Percentiles rank a stretch among this genome's conserved stretches.
These are phyloP conservation scores for Silene uniflora DNA, from an alignment of 148 eudicot species.

Conservation along the genomic window DNA sequence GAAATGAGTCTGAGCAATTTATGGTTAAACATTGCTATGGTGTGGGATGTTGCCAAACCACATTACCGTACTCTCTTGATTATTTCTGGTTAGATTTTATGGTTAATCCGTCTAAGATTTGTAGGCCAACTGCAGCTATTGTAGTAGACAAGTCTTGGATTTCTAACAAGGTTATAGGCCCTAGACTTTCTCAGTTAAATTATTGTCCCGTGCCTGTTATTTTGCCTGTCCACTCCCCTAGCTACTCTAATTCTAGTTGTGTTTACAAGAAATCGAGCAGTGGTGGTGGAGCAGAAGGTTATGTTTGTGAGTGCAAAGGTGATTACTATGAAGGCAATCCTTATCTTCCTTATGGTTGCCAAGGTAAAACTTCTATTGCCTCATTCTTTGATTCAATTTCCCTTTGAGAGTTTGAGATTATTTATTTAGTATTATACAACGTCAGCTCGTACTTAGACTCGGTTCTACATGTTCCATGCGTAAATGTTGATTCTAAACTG, in stretches of 20 bases:
- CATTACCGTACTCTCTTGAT: neutral
- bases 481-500: too few species aligned
- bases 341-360: conserved; percentile 25
- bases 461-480: too few species aligned
- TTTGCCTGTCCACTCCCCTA: neutral
- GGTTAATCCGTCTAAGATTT: neutral
- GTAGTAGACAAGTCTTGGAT: neutral
- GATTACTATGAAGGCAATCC: conserved; percentile 25
- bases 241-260: neutral
- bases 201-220: neutral
- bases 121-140: neutral
- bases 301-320: conserved; percentile 18
- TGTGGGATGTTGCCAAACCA: neutral
- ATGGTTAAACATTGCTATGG: too few species aligned
- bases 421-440: too few species aligned
- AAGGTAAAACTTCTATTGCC: conserved; percentile 3
- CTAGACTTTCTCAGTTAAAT: neutral
- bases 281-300: conserved; percentile 9
- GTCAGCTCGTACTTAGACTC: too few species aligned
- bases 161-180: neutral
- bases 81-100: neutral
- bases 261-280: neutral
- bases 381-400: too few species aligned
- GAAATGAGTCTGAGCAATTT: too few species aligned
- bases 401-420: too few species aligned